Base-by-base conservation (phyloP, 257 asterid genomes). In the Solanum clarkiae region DNA sequence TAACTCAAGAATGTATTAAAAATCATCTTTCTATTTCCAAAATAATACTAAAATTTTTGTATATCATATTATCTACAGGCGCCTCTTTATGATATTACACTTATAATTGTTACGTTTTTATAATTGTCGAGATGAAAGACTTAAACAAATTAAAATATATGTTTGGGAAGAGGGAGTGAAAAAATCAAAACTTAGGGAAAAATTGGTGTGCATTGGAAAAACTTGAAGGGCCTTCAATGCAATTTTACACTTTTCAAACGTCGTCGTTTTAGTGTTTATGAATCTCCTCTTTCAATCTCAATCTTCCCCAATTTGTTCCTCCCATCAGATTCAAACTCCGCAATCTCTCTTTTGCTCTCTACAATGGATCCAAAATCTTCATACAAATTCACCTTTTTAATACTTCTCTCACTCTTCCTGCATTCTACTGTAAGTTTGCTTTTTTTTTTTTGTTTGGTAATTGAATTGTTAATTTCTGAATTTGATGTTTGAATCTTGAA, bases 371-470 rank as follows among this genome's bases (percentile, higher is more conserved):
- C 36, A 29, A 79, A 8, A 5, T 45, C 56, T 17, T 51, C 12
- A 8, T 72, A 84, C 85, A 84, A 70, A 75, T 69, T 90, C 57
- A 18, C 80, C 18, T 56, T 92, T 79, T 72, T 92, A 49, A 16
- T 89, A 83, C 80, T 91, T 90, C 45, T 91, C 20, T 91, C 80
- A 32, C 57, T 91, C 51, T 55, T 88, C 72, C 82, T 91, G 22
- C 87, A 88, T 60, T 82, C 59, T 63, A 84, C 87, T 91, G 98
- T 94, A 62, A 22, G 68, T 32, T 4, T 80, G 1, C 45, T 20
- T 29, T 22, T 51, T 7, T 66, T 18, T 22, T 20, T 60, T 49
- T 69, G 24, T 40, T 13, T 32, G 20, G 83, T 85, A 84, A 86
- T 68, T 53, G 81, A 36, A 80, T 84, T 49, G 63, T 24, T 49